Conservation (phyloP, 345 rosid species). For the Orychophragmus violaceus region DNA sequence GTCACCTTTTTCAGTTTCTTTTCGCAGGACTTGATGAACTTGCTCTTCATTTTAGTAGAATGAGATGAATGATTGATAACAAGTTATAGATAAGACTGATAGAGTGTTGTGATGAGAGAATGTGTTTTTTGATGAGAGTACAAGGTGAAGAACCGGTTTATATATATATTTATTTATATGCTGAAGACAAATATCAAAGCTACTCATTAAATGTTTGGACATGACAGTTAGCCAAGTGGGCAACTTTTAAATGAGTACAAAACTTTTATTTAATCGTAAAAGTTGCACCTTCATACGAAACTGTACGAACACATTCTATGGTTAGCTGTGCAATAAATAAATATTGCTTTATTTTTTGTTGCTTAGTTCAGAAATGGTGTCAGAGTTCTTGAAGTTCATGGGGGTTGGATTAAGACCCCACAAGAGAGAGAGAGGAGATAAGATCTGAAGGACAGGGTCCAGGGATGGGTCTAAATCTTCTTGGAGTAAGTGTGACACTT, state of each 20-base stretch:
- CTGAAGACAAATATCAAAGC: slow-evolving; percentile 19
- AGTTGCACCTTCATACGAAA: slow-evolving; percentile 33
- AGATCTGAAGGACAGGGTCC: slow-evolving; percentile 42
- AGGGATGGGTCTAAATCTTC: slow-evolving; percentile 52
- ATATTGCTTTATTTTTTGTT: not conserved
- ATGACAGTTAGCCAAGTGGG: slow-evolving; percentile 37
- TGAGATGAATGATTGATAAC: not conserved
- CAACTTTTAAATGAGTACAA: slow-evolving; percentile 15
- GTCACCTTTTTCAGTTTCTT: slow-evolving; percentile 54
- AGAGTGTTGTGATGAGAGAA: slow-evolving; percentile 5
- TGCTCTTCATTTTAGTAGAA: slow-evolving; percentile 35
- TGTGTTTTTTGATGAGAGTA: slow-evolving; percentile 23
- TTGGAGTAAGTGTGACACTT: slow-evolving; percentile 60
- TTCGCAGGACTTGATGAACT: slow-evolving; percentile 37
- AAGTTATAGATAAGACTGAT: slow-evolving; percentile 12
- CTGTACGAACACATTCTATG: slow-evolving; percentile 49
- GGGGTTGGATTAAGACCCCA: slow-evolving; percentile 45
- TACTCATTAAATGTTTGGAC: slow-evolving; percentile 45
- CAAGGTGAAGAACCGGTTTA: slow-evolving; percentile 22
- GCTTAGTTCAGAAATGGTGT: slow-evolving; percentile 1
- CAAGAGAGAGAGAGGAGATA: slow-evolving; percentile 47
- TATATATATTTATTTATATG: slow-evolving; percentile 37
- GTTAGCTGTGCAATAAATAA: slow-evolving; percentile 7
- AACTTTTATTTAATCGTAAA: slow-evolving; percentile 26
- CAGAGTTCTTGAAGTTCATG: slow-evolving; percentile 15